A percentile compares a stretch with the other conserved stretches of the same genome.
Evolutionary conservation across 768 basidiomycete species (phyloP).

Genomic region (Russula foetens): DNA sequence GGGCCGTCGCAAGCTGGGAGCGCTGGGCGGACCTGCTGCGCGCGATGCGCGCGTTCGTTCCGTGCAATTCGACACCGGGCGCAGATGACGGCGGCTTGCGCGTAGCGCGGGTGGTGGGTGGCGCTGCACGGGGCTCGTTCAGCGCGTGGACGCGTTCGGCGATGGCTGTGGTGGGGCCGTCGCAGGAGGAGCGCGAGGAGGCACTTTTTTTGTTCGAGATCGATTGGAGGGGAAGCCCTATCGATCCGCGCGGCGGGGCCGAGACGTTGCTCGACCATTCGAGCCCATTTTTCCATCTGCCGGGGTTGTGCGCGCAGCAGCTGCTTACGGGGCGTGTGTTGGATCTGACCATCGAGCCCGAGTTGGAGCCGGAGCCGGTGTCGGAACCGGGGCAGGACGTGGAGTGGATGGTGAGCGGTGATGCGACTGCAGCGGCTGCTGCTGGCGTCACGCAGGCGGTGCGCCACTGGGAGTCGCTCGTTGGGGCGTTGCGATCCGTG

Average conservation of each 20-base stretch:
- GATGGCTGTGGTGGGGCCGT: not conserved
- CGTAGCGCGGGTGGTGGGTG: not conserved
- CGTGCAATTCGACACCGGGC: not conserved
- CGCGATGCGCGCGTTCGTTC: not conserved
- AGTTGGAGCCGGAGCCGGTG: not conserved
- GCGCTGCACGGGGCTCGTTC: conserved; percentile 5
- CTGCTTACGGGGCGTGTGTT: not conserved
- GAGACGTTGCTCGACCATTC: conserved; percentile 4
- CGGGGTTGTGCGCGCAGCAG: not conserved
- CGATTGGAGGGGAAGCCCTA: conserved; percentile 12
- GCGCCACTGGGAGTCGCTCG: not conserved
- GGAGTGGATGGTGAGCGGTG: not conserved
- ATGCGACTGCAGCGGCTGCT: not conserved
- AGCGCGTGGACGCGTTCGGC: not conserved
- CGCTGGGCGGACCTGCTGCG: conserved; percentile 2
- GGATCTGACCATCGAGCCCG: not conserved
- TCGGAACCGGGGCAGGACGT: not conserved
- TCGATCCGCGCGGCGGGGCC: not conserved
- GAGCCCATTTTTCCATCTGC: conserved; percentile 14
- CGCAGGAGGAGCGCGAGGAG: not conserved
- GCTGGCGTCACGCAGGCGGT: no score
- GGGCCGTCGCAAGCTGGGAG: conserved; percentile 10
- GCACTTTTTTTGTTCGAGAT: conserved; percentile 5
- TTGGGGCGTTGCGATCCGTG: not conserved
- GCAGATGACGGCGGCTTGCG: not conserved